These are phyloP conservation scores for Ceratobasidium theobromae DNA, from an alignment of 1,284 basidiomycete species.

Conservation along the genomic window DNA sequence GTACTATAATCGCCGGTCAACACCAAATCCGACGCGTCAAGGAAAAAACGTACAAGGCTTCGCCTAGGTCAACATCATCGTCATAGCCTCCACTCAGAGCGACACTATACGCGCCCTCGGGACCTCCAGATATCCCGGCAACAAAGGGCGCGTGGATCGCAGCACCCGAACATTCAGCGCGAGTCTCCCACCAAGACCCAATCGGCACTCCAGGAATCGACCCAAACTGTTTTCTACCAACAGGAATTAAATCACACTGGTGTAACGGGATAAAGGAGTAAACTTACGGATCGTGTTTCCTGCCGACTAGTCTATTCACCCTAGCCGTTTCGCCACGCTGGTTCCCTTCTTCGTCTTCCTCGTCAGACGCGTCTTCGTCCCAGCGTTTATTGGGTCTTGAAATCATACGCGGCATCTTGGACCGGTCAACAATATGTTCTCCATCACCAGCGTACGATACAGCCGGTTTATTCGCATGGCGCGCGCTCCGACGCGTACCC, in stretches of 20 bases:
- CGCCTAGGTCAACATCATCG: slow-evolving; percentile 78
- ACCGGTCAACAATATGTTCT: slow-evolving; percentile 37
- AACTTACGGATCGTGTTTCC: slow-evolving; percentile 65
- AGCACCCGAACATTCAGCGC: slow-evolving; percentile 66
- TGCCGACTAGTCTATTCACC: slow-evolving; percentile 47
- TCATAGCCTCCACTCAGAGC: slow-evolving; percentile 78
- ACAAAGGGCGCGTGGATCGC: slow-evolving; percentile 82
- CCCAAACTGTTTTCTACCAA: slow-evolving; percentile 55
- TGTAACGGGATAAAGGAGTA: slow-evolving; percentile 13
- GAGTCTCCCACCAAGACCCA: slow-evolving; percentile 75
- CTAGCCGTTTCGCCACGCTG: too few relatives aligned
- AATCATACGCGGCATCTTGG: slow-evolving; percentile 41
- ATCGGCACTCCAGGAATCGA: slow-evolving; percentile 71
- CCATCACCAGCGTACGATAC: slow-evolving; percentile 53
- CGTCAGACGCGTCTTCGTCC: slow-evolving; percentile 43
- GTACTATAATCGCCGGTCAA: slow-evolving; percentile 51
- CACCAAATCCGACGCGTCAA: neutral
- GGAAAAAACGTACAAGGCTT: slow-evolving; percentile 65
- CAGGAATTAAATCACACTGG: slow-evolving; percentile 42
- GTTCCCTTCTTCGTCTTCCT: slow-evolving; percentile 44
- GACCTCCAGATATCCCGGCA: slow-evolving; percentile 68
- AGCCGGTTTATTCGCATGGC: slow-evolving; percentile 57
- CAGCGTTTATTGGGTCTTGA: slow-evolving; percentile 43
- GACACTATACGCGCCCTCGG: slow-evolving; percentile 70
- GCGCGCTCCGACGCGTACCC: slow-evolving; percentile 57